These are phyloP conservation scores for Eimeria necatrix DNA, from an alignment of 169 alveolate species.

Conservation along the genomic window DNA sequence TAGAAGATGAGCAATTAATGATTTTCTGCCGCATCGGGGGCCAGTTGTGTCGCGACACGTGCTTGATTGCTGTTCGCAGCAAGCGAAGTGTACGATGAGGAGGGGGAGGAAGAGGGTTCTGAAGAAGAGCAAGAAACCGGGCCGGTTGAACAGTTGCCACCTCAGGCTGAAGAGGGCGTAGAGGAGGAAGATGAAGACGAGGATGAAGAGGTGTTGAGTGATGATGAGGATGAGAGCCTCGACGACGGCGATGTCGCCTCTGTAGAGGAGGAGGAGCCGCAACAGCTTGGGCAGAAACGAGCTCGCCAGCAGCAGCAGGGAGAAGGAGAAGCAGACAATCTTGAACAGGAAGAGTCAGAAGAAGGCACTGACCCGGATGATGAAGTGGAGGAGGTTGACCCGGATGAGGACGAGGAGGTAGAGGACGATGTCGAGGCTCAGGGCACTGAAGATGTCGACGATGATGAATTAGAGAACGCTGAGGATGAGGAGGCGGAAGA, in stretches of 20 bases:
- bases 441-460: constrained; percentile 39
- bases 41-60: no score
- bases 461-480: constrained; percentile 8
- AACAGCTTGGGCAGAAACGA: neutral
- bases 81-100: constrained; percentile 56
- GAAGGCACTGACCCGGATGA: constrained; percentile 51
- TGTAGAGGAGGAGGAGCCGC: neutral
- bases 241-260: neutral
- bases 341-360: constrained; percentile 2
- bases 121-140: constrained; percentile 25
- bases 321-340: neutral
- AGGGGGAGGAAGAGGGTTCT: constrained; percentile 25
- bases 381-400: constrained; percentile 50
- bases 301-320: constrained; percentile 9
- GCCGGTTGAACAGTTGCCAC: neutral
- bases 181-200: constrained; percentile 50
- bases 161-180: constrained; percentile 57
- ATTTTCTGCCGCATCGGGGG: no score
- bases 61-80: neutral
- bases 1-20: no score
- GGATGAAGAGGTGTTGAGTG: constrained; percentile 11
- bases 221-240: neutral
- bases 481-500: constrained; percentile 37
- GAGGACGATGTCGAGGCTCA: constrained; percentile 15
- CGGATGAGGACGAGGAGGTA: constrained; percentile 27